A percentile compares a stretch with the other conserved stretches of the same genome.
Evolutionary conservation across 495 filamentous ascomycete genomes (phyloP).

Genomic region (Aspergillus haitiensis): DNA sequence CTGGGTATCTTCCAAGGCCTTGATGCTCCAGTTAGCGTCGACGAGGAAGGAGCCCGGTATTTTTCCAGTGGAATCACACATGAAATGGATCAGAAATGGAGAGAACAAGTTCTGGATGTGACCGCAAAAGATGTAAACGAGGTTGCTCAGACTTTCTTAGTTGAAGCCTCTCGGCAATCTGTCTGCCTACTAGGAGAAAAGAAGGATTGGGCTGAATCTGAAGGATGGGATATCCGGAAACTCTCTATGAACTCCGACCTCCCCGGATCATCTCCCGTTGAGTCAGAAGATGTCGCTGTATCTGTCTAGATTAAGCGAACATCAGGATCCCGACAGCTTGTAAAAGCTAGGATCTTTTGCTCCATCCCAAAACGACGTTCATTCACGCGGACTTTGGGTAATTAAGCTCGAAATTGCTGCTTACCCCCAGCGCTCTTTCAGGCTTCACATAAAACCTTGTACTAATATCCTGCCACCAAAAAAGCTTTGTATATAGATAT

Average conservation of each 20-base stretch:
- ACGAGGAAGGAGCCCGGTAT: conserved; percentile 77
- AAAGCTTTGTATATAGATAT: conserved; percentile 26
- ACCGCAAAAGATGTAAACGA: conserved; percentile 75
- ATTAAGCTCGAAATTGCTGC: too few species aligned
- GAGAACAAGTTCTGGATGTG: conserved; percentile 87
- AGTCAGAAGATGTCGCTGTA: conserved; percentile 23
- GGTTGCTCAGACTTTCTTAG: conserved; percentile 78
- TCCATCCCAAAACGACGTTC: too few species aligned
- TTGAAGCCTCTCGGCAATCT: conserved; percentile 59
- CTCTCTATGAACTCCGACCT: conserved; percentile 37
- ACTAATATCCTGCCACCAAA: conserved; percentile 14
- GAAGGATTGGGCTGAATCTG: conserved; percentile 66
- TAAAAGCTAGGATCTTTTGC: too few species aligned
- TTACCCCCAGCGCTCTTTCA: neutral
- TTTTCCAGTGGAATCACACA: conserved; percentile 84
- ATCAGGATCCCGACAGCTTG: too few species aligned
- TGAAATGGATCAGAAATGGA: conserved; percentile 83
- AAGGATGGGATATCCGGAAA: conserved; percentile 46
- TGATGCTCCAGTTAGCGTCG: conserved; percentile 90
- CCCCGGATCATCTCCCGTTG: neutral
- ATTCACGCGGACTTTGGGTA: too few species aligned
- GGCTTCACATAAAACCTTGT: conserved; percentile 18
- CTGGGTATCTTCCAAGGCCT: conserved; percentile 91
- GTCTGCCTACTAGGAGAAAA: conserved; percentile 78
- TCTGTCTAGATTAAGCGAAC: conserved; percentile 20